Evolutionary conservation across 2,329 filamentous ascomycete species (phyloP).

Genomic region (Berkeleyomyces basicola): DNA sequence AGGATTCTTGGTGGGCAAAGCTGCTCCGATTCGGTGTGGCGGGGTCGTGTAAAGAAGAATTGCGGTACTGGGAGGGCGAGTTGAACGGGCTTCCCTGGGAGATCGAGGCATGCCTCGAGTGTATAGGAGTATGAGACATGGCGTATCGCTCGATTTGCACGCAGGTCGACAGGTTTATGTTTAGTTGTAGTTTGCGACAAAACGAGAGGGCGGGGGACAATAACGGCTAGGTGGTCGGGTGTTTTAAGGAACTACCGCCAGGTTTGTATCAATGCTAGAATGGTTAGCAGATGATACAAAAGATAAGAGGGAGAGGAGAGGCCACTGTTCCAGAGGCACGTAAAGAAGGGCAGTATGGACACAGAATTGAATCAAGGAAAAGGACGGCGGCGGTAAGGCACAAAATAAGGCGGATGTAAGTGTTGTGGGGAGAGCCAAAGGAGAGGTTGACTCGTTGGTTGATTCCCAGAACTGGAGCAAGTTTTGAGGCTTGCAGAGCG

Average conservation of each 20-base stretch:
- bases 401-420: too few relatives aligned
- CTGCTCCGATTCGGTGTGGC: slow-evolving; percentile 32
- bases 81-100: slow-evolving; percentile 24
- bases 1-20: slow-evolving; percentile 30
- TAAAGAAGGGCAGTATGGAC: too few relatives aligned
- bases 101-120: slow-evolving; percentile 41
- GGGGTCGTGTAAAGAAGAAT: slow-evolving; percentile 34
- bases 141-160: not conserved
- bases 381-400: too few relatives aligned
- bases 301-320: too few relatives aligned
- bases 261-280: not conserved
- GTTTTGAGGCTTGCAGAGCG: not conserved
- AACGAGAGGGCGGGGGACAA: not conserved
- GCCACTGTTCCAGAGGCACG: too few relatives aligned
- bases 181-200: not conserved
- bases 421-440: too few relatives aligned
- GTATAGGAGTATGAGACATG: slow-evolving; percentile 39
- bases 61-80: slow-evolving; percentile 16
- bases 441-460: not conserved
- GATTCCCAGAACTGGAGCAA: not conserved
- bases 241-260: not conserved
- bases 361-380: too few relatives aligned
- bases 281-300: too few relatives aligned
- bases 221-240: not conserved
- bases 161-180: not conserved